Percentiles rank a stretch among this genome's conserved stretches.
Evolutionary conservation across 148 eudicot genomes (phyloP).

Genomic region (Polygonum maritimum): DNA sequence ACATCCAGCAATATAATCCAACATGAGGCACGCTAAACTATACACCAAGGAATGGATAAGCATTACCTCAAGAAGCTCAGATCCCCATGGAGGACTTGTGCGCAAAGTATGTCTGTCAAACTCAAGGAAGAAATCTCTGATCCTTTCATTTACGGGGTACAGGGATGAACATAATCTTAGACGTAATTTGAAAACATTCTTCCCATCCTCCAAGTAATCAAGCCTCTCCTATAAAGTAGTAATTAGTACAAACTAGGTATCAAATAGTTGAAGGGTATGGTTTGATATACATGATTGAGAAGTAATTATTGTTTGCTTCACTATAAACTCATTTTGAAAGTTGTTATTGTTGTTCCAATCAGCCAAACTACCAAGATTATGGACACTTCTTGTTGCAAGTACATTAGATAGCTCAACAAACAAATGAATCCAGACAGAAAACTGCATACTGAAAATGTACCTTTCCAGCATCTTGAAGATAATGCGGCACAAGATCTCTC

Average conservation of each 20-base stretch:
- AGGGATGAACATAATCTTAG: slow-evolving; percentile 85
- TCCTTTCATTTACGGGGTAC: slow-evolving; percentile 86
- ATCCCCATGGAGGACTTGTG: slow-evolving; percentile 99
- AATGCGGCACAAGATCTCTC: slow-evolving; percentile 93
- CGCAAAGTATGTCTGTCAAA: slow-evolving; percentile 94
- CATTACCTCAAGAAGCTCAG: slow-evolving; percentile 96
- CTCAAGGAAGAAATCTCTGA: slow-evolving; percentile 95
- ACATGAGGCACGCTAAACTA: background rate
- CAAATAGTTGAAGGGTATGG: background rate
- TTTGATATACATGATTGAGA: background rate
- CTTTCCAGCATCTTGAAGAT: slow-evolving; percentile 94
- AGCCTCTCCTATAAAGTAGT: slow-evolving; percentile 55
- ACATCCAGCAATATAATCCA: background rate
- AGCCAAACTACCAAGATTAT: background rate
- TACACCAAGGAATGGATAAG: background rate
- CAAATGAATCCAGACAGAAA: background rate
- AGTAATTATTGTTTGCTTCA: background rate
- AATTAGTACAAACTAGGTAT: background rate
- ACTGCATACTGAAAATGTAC: slow-evolving; percentile 24
- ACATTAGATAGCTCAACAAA: background rate
- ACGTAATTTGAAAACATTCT: slow-evolving; percentile 71
- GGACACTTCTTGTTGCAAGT: background rate
- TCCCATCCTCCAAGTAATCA: slow-evolving; percentile 95
- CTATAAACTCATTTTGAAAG: slow-evolving; percentile 1
- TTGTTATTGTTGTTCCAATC: background rate